These are phyloP conservation scores for Phytophthora tentaculata DNA, from an alignment of 352 stramenopile species.

Conservation along the genomic window DNA sequence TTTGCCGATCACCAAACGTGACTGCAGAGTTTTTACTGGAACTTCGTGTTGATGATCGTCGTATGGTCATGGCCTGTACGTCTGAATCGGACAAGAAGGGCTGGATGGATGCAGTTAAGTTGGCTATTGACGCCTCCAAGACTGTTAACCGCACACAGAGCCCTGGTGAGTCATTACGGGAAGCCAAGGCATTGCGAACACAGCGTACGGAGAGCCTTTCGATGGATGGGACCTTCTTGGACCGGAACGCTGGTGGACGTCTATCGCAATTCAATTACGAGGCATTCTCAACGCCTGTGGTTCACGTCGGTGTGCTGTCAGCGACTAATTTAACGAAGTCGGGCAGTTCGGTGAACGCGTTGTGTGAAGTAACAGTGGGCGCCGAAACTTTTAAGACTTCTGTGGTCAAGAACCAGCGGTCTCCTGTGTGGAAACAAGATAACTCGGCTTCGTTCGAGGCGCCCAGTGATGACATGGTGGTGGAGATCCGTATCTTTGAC, in stretches of 20 bases:
- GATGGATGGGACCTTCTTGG: constrained; percentile 71
- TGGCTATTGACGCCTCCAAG: constrained; percentile 85
- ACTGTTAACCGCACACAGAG: constrained; percentile 77
- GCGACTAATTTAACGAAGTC: constrained; percentile 83
- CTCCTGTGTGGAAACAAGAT: constrained; percentile 87
- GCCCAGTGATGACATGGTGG: constrained; percentile 77
- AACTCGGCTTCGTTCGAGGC: constrained; percentile 87
- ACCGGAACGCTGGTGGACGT: constrained; percentile 68
- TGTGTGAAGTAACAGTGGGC: constrained; percentile 85
- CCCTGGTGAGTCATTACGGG: constrained; percentile 53
- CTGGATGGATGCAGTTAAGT: constrained; percentile 88
- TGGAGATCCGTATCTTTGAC: constrained; percentile 86
- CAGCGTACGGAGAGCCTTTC: constrained; percentile 75
- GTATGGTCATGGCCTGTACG: constrained; percentile 86
- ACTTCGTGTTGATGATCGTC: constrained; percentile 75
- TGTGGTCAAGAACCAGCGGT: constrained; percentile 82
- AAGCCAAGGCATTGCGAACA: constrained; percentile 61
- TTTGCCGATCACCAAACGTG: constrained; percentile 80
- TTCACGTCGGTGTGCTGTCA: constrained; percentile 83
- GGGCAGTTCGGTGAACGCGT: constrained; percentile 73
- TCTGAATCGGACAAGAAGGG: constrained; percentile 86
- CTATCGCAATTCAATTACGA: constrained; percentile 90
- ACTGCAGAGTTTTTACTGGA: constrained; percentile 75
- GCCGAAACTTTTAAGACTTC: constrained; percentile 87
- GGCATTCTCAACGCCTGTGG: constrained; percentile 76